Evolutionary conservation across 306 rosid species (phyloP).

Genomic region (Purshia tridentata): DNA sequence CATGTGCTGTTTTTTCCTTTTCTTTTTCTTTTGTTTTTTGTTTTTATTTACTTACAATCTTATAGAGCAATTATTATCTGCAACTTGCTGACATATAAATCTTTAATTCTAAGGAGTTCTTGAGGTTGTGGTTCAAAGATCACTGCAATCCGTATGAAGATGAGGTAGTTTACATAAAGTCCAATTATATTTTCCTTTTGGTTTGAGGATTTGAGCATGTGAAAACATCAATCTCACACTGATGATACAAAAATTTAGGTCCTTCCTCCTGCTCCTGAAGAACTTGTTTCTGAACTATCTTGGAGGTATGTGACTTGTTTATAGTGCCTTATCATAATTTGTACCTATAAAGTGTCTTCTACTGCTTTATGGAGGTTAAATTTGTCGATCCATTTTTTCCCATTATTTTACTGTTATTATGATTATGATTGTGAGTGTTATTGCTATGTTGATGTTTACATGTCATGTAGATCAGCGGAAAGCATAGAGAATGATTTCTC

Average conservation of each 20-base stretch:
- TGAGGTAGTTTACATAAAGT: slow-evolving; percentile 50
- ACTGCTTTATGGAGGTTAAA: slow-evolving; percentile 10
- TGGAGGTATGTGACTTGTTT: slow-evolving; percentile 70
- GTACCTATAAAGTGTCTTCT: neutral
- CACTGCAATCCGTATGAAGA: slow-evolving; percentile 94
- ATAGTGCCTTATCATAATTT: neutral
- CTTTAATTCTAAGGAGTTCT: slow-evolving; percentile 64
- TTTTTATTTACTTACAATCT: neutral
- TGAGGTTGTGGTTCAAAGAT: slow-evolving; percentile 95
- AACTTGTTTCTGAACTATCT: slow-evolving; percentile 86
- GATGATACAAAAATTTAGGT: slow-evolving; percentile 49
- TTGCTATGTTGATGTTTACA: neutral
- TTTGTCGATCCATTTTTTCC: neutral
- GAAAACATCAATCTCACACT: slow-evolving; percentile 25
- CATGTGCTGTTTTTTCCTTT: too few species aligned
- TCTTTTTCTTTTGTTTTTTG: too few species aligned
- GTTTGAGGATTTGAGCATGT: slow-evolving; percentile 1
- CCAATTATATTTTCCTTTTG: slow-evolving; percentile 9
- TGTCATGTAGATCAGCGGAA: neutral
- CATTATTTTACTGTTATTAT: neutral
- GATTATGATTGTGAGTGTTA: neutral
- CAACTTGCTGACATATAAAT: slow-evolving; percentile 23
- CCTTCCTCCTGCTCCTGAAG: slow-evolving; percentile 95
- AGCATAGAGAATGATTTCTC: neutral
- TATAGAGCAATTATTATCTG: neutral